These are phyloP conservation scores for Irineochytrium annulatum DNA, from an alignment of 192 early-diverging fungal species.

Conservation along the genomic window DNA sequence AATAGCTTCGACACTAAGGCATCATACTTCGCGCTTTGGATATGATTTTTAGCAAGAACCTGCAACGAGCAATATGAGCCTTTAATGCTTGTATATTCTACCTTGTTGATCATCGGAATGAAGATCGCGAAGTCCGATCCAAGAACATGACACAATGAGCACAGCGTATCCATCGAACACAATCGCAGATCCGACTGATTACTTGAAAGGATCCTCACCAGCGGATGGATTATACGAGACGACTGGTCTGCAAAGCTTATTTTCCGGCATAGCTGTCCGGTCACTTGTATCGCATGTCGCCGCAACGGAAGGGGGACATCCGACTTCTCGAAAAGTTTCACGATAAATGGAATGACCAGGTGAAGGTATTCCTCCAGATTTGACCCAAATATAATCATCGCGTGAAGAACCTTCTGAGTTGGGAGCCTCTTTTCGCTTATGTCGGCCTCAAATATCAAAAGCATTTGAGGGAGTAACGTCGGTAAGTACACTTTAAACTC, in stretches of 20 bases:
- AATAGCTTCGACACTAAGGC: conserved; percentile 67
- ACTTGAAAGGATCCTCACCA: conserved; percentile 69
- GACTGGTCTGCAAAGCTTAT: conserved; percentile 82
- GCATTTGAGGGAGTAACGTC: conserved; percentile 71
- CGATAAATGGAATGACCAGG: conserved; percentile 79
- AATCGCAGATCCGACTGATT: conserved; percentile 49
- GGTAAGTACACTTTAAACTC: conserved; percentile 85
- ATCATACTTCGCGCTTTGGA: conserved; percentile 72
- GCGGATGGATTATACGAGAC: conserved; percentile 78
- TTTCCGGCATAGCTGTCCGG: conserved; percentile 68
- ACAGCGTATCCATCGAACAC: conserved; percentile 76
- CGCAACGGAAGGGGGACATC: conserved; percentile 59
- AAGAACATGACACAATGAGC: conserved; percentile 76
- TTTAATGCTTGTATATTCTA: conserved; percentile 15
- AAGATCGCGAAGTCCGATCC: conserved; percentile 83
- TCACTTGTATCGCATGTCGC: conserved; percentile 63
- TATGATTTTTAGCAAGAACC: conserved; percentile 56
- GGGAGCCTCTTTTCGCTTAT: conserved; percentile 61
- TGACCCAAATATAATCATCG: conserved; percentile 74
- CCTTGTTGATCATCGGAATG: conserved; percentile 81
- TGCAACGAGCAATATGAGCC: background rate
- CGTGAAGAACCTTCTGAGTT: conserved; percentile 66
- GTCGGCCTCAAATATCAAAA: conserved; percentile 82
- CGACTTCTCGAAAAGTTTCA: conserved; percentile 71
- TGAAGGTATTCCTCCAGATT: conserved; percentile 92